These are phyloP conservation scores for Dactylellina parvicollis DNA, from an alignment of 2,329 filamentous ascomycete species.

Conservation along the genomic window DNA sequence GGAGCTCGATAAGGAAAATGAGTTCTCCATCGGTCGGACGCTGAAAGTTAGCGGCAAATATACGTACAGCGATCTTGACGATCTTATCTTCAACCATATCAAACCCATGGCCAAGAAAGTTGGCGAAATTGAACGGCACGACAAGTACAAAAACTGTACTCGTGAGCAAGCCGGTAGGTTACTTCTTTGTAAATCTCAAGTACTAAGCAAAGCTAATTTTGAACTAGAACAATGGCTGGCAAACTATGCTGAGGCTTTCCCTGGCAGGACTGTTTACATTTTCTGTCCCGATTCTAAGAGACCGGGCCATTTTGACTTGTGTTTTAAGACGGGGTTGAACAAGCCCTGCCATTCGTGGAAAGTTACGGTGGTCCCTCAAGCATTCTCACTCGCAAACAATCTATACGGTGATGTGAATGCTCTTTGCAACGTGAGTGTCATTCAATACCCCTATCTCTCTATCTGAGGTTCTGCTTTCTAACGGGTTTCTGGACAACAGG, in stretches of 20 bases:
- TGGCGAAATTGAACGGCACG: slow-evolving; percentile 91
- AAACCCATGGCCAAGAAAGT: slow-evolving; percentile 98
- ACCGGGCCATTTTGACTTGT: slow-evolving; percentile 93
- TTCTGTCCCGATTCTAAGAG: slow-evolving; percentile 95
- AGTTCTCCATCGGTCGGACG: slow-evolving; percentile 88
- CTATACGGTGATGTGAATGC: slow-evolving; percentile 94
- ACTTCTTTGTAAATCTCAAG: slow-evolving; percentile 9
- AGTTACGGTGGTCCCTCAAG: slow-evolving; percentile 90
- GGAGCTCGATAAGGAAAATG: slow-evolving; percentile 95
- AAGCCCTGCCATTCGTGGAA: slow-evolving; percentile 74
- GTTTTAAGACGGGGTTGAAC: slow-evolving; percentile 88
- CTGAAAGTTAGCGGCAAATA: slow-evolving; percentile 88
- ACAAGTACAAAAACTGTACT: slow-evolving; percentile 88
- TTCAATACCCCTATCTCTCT: not conserved
- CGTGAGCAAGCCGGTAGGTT: slow-evolving; percentile 83
- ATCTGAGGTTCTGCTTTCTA: not conserved
- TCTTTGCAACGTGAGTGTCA: slow-evolving; percentile 76
- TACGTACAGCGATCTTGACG: slow-evolving; percentile 94
- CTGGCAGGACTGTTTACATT: slow-evolving; percentile 88
- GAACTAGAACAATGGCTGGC: slow-evolving; percentile 87
- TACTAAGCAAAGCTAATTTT: slow-evolving; percentile 7
- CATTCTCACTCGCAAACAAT: slow-evolving; percentile 87
- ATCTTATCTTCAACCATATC: slow-evolving; percentile 95
- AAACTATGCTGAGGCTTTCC: slow-evolving; percentile 95
- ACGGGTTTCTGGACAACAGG: slow-evolving; percentile 47